phyloP scores from a whole-genome alignment of 1,284 basidiomycete species.

The Puccinia novopanici region DNA sequence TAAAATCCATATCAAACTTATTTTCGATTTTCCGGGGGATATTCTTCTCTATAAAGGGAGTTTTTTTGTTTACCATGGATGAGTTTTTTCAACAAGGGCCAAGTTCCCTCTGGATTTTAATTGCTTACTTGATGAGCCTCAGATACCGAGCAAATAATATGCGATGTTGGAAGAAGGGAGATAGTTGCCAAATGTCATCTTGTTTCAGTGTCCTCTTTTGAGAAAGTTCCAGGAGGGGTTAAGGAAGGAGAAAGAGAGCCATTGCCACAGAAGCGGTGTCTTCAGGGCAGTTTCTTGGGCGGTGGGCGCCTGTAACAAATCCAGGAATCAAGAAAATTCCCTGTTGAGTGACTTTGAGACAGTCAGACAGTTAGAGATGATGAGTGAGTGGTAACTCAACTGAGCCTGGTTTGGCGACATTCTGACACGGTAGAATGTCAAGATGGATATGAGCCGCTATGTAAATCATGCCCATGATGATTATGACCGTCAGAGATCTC shows the following conservation, averaged over 20 bases:
- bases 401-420: constrained; percentile 40
- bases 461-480: constrained; percentile 21
- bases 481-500: not conserved
- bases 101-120: not conserved
- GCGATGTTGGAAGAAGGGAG: constrained; percentile 49
- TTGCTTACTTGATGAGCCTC: constrained; percentile 24
- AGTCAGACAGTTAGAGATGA: not conserved
- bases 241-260: constrained; percentile 44
- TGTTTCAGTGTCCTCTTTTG: constrained; percentile 43
- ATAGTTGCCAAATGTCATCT: constrained; percentile 47
- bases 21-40: constrained; percentile 58
- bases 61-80: not conserved
- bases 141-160: constrained; percentile 21
- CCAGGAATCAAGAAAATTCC: not conserved
- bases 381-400: constrained; percentile 47
- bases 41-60: constrained; percentile 15
- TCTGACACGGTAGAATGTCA: constrained; percentile 26
- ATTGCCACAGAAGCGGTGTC: constrained; percentile 39
- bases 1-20: constrained; percentile 57
- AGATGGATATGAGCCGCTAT: constrained; percentile 40
- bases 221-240: constrained; percentile 59
- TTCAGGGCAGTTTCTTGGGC: constrained; percentile 59
- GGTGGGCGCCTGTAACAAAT: constrained; percentile 6
- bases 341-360: not conserved
- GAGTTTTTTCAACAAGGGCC: not conserved